Percentiles rank a stretch among this genome's conserved stretches.
Conservation (phyloP, 306 rosid species). For the Trifolium subterraneum region DNA sequence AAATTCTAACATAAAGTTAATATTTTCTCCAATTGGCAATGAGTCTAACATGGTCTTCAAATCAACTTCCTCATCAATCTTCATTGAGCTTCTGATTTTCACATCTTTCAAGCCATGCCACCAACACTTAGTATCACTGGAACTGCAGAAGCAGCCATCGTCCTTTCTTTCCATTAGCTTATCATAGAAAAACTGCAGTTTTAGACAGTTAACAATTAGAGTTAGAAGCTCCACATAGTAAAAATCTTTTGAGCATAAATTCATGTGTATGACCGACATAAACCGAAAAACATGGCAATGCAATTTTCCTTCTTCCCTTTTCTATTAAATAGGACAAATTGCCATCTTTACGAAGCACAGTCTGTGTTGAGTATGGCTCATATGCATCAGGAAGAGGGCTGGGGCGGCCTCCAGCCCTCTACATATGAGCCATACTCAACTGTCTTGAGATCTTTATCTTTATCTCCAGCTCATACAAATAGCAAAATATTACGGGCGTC, state of each 20-base stretch:
- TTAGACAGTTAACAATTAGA: not conserved
- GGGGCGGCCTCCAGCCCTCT: no score
- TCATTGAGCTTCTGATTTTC: slow-evolving; percentile 15
- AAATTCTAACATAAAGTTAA: not conserved
- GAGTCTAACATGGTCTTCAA: not conserved
- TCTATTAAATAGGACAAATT: not conserved
- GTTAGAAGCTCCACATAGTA: not conserved
- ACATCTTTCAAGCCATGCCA: slow-evolving; percentile 44
- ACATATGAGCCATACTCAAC: no score
- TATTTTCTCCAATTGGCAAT: not conserved
- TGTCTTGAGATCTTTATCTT: no score
- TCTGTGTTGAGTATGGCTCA: no score
- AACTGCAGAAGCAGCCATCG: slow-evolving; percentile 23
- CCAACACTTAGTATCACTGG: slow-evolving; percentile 31
- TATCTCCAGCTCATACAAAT: no score
- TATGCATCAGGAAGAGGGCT: no score
- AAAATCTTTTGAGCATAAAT: not conserved
- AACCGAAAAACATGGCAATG: not conserved
- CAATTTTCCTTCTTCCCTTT: not conserved
- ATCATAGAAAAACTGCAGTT: not conserved
- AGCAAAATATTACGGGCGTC: no score
- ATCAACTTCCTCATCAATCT: not conserved
- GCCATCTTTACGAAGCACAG: no score
- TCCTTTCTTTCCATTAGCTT: not conserved
- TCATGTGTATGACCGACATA: not conserved